Evolutionary conservation across 225 moss, liverwort and hornwort genomes (phyloP), one percentile per base, ranked within the genome.

Genomic region (Rhytidiadelphus loreus): DNA sequence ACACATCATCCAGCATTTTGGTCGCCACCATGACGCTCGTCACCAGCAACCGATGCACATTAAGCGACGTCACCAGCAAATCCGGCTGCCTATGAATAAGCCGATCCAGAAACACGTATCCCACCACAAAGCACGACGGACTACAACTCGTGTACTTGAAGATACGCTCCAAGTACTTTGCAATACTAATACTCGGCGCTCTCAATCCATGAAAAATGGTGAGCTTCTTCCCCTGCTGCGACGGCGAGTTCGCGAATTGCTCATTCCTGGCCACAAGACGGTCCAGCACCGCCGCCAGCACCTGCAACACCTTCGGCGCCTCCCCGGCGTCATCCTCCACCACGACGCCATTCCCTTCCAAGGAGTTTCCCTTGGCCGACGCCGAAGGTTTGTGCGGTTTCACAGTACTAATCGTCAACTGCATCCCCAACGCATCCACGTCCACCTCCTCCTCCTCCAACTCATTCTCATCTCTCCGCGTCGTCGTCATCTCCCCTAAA

Each of bases 1-100:
- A 98, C 98, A 95, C 96, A 83, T 98, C 98, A 79, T 98, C 98
- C 9, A 98, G 93, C 96, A 96, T 97, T 94, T 98, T 98, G 37
- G 98, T 95, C 53, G 98, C 98, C 73, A 98, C 95, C 95, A 98
- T 95, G 89, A 98, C 94, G 84, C 94, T 91, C 4, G 98, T 98
- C 33, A 98, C 98, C 33, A 98, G 92, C 73, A 98, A 92, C 44
- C 97, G 90, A 90, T 98, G 98, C 30, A 98, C 95, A 89, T 98
- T 98, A 33, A 97, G 94, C n/a, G 95, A 95, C 21, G 96, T 98
- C 85, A 98, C 96, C 44, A 97, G 97, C 90, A 98, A 91, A 84
- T 98, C 97, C 56, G 98, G 98, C 83, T 98, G 98, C 62, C 95
- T 92, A 74, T 98, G 98, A 86, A 98, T 94, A 12, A 98, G 96